Conservation (phyloP, 2,329 filamentous ascomycete genomes). For the Clonostachys rhizophaga region DNA sequence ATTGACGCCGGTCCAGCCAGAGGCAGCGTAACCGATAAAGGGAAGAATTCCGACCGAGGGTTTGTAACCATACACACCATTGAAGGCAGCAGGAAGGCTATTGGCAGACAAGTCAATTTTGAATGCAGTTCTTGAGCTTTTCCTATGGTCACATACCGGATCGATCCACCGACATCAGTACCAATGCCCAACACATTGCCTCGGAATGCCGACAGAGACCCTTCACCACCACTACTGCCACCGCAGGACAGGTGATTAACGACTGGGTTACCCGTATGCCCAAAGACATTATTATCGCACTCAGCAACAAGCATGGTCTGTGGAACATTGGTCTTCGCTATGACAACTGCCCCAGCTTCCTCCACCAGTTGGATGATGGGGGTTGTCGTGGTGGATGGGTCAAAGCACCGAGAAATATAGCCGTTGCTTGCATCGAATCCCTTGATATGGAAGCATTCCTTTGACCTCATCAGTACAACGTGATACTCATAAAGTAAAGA, state of each 20-base stretch:
- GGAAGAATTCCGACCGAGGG: slow-evolving; percentile 17
- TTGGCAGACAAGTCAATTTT: no score
- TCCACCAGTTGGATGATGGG: slow-evolving; percentile 34
- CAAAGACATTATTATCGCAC: slow-evolving; percentile 60
- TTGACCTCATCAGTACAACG: slow-evolving; percentile 17
- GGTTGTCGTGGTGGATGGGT: slow-evolving; percentile 42
- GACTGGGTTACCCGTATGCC: slow-evolving; percentile 56
- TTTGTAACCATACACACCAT: slow-evolving; percentile 34
- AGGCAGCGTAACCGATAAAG: no score
- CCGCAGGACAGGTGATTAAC: slow-evolving; percentile 57
- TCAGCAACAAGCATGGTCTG: slow-evolving; percentile 68
- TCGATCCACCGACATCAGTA: slow-evolving; percentile 52
- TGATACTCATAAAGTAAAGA: no score
- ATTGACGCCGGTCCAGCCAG: no score
- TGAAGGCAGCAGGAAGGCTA: slow-evolving; percentile 31
- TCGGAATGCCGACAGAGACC: slow-evolving; percentile 52
- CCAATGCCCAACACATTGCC: slow-evolving; percentile 61
- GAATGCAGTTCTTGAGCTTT: no score
- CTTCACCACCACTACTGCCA: slow-evolving; percentile 64
- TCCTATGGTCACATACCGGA: slow-evolving; percentile 14
- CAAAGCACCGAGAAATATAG: slow-evolving; percentile 55
- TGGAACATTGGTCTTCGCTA: slow-evolving; percentile 53
- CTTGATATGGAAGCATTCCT: slow-evolving; percentile 64
- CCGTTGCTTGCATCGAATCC: slow-evolving; percentile 60
- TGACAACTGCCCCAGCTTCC: slow-evolving; percentile 45